Percentiles rank a stretch among this genome's conserved stretches.
These are phyloP conservation scores for Verbascum thapsus DNA, from an alignment of 257 asterid genomes.

Conservation along the genomic window DNA sequence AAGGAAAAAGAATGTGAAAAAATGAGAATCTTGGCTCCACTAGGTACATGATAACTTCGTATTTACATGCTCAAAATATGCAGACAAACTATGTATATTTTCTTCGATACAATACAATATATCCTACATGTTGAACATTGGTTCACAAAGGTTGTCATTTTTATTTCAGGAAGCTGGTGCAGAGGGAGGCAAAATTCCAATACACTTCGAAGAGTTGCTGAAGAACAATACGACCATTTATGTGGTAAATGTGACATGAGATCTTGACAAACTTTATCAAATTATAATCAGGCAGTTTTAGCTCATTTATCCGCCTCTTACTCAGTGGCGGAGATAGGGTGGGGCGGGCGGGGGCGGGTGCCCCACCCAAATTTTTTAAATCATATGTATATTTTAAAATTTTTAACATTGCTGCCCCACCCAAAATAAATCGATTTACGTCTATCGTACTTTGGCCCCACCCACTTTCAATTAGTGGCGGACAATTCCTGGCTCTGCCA, in stretches of 20 bases:
- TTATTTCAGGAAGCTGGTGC: constrained; percentile 92
- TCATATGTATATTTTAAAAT: no score
- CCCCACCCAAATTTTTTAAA: no score
- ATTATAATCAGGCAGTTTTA: constrained; percentile 10
- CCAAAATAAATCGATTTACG: no score
- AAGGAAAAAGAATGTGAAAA: neutral
- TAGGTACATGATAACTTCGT: neutral
- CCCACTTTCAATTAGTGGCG: no score
- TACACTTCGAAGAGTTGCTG: constrained; percentile 87
- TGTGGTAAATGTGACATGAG: constrained; percentile 57
- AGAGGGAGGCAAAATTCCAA: constrained; percentile 90
- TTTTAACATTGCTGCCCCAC: no score
- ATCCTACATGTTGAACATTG: constrained; percentile 12
- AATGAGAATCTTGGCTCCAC: neutral
- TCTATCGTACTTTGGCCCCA: no score
- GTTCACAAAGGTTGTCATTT: constrained; percentile 28
- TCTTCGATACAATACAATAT: no score
- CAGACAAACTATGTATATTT: constrained; percentile 7
- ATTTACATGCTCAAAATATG: constrained; percentile 2
- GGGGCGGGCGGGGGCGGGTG: no score
- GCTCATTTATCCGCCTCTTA: constrained; percentile 25
- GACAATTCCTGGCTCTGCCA: no score
- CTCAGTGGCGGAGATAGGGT: no score
- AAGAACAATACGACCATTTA: constrained; percentile 79
- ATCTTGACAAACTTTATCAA: constrained; percentile 23